phyloP scores from a whole-genome alignment of 2,329 filamentous ascomycete species.

The Acarospora socialis region DNA sequence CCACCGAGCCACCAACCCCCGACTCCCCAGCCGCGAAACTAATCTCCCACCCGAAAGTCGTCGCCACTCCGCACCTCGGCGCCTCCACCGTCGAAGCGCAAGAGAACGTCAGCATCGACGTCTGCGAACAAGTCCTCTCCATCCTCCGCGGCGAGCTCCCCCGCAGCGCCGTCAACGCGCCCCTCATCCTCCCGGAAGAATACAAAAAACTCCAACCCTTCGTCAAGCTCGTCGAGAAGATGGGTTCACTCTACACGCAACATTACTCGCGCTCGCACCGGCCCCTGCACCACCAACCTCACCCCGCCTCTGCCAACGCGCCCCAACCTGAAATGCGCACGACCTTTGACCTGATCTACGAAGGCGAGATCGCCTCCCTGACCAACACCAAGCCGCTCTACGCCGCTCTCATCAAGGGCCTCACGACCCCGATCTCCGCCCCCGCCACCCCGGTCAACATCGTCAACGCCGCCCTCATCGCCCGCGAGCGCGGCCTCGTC shows the following conservation, averaged over 20 bases:
- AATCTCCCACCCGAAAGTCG: constrained; percentile 54
- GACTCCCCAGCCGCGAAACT: constrained; percentile 47
- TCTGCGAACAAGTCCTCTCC: constrained; percentile 63
- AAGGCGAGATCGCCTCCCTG: constrained; percentile 57
- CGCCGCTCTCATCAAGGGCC: constrained; percentile 63
- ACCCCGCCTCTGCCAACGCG: constrained; percentile 29
- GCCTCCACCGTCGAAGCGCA: constrained; percentile 72
- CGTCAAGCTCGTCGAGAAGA: constrained; percentile 61
- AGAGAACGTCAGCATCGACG: constrained; percentile 70
- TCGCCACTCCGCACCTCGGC: constrained; percentile 66
- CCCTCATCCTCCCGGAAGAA: constrained; percentile 67
- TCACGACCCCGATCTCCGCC: constrained; percentile 54
- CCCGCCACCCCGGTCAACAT: constrained; percentile 63
- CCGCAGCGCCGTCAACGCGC: constrained; percentile 65
- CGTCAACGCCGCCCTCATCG: constrained; percentile 63
- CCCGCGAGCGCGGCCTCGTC: constrained; percentile 61
- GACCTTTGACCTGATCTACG: constrained; percentile 63
- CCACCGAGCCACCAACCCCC: constrained; percentile 54
- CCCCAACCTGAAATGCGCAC: constrained; percentile 29
- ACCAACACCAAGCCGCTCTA: constrained; percentile 66
- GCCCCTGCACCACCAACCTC: constrained; percentile 11
- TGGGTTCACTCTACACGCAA: constrained; percentile 67
- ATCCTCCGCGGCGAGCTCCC: constrained; percentile 61
- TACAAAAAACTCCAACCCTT: constrained; percentile 66
- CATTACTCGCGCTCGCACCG: constrained; percentile 42